Base-by-base conservation (phyloP, 2,329 filamentous ascomycete species). In the Ophiostoma sp. region DNA sequence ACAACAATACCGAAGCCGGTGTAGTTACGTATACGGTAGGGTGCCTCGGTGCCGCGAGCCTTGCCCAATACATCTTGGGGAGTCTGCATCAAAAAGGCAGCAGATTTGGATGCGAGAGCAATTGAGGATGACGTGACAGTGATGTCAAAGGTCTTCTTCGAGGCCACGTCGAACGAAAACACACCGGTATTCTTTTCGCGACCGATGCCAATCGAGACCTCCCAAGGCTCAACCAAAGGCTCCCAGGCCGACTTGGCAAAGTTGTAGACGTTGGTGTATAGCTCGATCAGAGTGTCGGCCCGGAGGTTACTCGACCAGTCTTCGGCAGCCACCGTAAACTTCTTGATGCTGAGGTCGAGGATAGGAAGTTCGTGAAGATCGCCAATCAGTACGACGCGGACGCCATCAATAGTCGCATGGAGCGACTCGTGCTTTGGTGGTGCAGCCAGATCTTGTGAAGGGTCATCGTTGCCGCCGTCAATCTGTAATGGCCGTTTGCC, bases 171-270 rank as follows among this genome's bases (percentile, higher is more conserved):
- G 18, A 99, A 83, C 0, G 92, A 90, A 70, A 97, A 80, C 66
- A 90, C 83, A 49, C 94, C 91, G 0, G 89, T 91, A 58, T 86
- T 84, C 40, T 87, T 83, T 69, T 95, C 89, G 73, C 89, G 93
- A 0, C 91, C 88, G 76, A 98, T 87, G 71, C 96, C 92, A 73
- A 99, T 87, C 2, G 93, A 93, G n/a, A 98, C 83, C 72, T 94
- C 88, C 95, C 95, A 99, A 7, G 96, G 96, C 76, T 99, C 95
- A 40, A 99, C 87, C 45, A 99, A 80, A 3, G 95, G 95, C 77
- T 99, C 95, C 95, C 95, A 99, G 3, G 93, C 92, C 0, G 95
- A 99, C 77, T 99, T 99, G 14, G 95, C 95, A 79, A 99, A 99
- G 78, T 99, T 99, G 82, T 97, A 99, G 40, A 99, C 89, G 74